A percentile compares a stretch with the other conserved stretches of the same genome.
Conservation (phyloP, 2,329 filamentous ascomycete genomes). For the Truncatella angustata region DNA sequence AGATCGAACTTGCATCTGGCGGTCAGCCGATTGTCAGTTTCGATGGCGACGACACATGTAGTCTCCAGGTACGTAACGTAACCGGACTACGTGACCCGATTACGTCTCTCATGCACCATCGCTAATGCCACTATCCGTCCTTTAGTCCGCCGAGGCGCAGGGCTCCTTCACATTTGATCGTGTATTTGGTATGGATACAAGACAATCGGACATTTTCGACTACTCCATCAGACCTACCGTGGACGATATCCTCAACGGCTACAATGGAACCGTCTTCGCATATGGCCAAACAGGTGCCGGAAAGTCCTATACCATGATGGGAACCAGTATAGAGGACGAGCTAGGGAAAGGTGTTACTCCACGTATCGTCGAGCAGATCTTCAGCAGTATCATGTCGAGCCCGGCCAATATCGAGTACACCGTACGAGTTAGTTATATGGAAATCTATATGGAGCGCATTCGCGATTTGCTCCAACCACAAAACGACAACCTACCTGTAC, state of each 20-base stretch:
- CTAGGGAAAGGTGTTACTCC: constrained; percentile 91
- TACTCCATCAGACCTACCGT: constrained; percentile 96
- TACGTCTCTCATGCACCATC: constrained; percentile 19
- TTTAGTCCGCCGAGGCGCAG: constrained; percentile 75
- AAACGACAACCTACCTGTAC: constrained; percentile 95
- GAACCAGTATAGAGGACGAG: constrained; percentile 87
- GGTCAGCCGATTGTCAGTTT: constrained; percentile 91
- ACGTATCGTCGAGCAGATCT: constrained; percentile 96
- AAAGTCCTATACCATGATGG: constrained; percentile 99
- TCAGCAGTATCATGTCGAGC: constrained; percentile 88
- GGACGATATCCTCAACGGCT: constrained; percentile 97
- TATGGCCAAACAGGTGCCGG: constrained; percentile 98
- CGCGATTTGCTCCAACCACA: constrained; percentile 87
- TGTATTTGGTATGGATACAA: constrained; percentile 91
- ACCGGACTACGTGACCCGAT: constrained; percentile 9
- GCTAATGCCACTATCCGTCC: constrained; percentile 15
- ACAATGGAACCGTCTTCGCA: constrained; percentile 98
- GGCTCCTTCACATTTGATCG: constrained; percentile 95
- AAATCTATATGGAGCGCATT: constrained; percentile 99
- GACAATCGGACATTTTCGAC: constrained; percentile 92
- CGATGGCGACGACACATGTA: constrained; percentile 84
- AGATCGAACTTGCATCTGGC: constrained; percentile 83
- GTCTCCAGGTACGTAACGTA: constrained; percentile 67
- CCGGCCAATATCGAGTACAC: constrained; percentile 96
- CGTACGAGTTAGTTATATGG: constrained; percentile 98